phyloP scores from a whole-genome alignment of 805 yeast genomes.

The Nakazawaea ernobii region DNA sequence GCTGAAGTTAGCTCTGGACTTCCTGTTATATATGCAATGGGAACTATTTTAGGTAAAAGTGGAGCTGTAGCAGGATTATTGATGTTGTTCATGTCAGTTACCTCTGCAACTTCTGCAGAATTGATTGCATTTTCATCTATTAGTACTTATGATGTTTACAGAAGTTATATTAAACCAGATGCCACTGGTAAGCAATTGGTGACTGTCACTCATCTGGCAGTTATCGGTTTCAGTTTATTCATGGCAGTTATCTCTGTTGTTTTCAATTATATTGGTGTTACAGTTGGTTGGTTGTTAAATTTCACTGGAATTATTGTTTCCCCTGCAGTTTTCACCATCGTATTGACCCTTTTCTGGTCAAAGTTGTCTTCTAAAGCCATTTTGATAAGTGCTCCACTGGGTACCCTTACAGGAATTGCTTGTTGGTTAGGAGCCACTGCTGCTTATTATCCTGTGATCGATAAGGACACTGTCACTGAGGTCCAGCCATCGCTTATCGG shows the following conservation, averaged over 20 bases:
- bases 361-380: slow-evolving; percentile 21
- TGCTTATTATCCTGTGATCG: slow-evolving; percentile 16
- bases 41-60: slow-evolving; percentile 29
- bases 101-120: slow-evolving; percentile 38
- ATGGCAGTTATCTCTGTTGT: slow-evolving; percentile 32
- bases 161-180: slow-evolving; percentile 31
- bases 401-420: slow-evolving; percentile 48
- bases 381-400: slow-evolving; percentile 40
- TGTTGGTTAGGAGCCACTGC: slow-evolving; percentile 31
- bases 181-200: slow-evolving; percentile 34
- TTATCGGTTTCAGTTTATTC: slow-evolving; percentile 36
- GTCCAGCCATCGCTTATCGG: slow-evolving; percentile 23
- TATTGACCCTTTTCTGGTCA: slow-evolving; percentile 31
- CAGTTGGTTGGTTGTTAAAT: slow-evolving; percentile 34
- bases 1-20: slow-evolving; percentile 34
- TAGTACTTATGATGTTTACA: slow-evolving; percentile 33
- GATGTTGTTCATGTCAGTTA: slow-evolving; percentile 37
- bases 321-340: slow-evolving; percentile 30
- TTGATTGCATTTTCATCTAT: slow-evolving; percentile 35
- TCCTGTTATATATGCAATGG: slow-evolving; percentile 30
- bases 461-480: slow-evolving; percentile 20
- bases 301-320: slow-evolving; percentile 33
- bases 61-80: slow-evolving; percentile 36
- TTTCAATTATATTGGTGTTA: slow-evolving; percentile 36
- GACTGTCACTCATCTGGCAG: slow-evolving; percentile 26